Conservation (phyloP, 1,284 basidiomycete genomes). For the Termitomyces sp. region DNA sequence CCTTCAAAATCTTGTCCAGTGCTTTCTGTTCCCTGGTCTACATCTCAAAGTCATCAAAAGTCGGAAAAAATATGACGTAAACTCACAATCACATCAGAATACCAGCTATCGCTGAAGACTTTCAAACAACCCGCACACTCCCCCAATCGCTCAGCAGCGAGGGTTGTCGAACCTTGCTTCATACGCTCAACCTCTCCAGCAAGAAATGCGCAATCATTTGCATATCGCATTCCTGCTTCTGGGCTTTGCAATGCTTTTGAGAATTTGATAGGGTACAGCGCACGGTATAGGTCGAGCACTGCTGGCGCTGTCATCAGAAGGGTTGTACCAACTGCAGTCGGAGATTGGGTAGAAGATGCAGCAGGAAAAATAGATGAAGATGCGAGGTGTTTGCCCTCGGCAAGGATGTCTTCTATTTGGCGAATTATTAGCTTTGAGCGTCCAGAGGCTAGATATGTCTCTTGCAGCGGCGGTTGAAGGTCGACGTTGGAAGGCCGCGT, state of each 20-base stretch:
- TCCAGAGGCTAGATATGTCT: constrained; percentile 54
- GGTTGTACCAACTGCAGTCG: constrained; percentile 40
- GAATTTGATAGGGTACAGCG: constrained; percentile 74
- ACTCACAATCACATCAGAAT: constrained; percentile 61
- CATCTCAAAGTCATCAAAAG: constrained; percentile 9
- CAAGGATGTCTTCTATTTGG: constrained; percentile 53
- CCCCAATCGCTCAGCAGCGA: constrained; percentile 39
- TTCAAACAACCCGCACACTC: constrained; percentile 47
- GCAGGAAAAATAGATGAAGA: constrained; percentile 46
- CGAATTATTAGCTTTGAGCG: constrained; percentile 52
- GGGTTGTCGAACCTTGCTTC: constrained; percentile 23
- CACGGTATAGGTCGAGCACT: constrained; percentile 78
- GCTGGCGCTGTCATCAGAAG: constrained; percentile 61
- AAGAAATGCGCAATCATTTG: constrained; percentile 84
- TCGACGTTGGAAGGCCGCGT: constrained; percentile 14
- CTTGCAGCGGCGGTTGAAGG: constrained; percentile 28
- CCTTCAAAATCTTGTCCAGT: constrained; percentile 39
- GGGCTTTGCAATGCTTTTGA: constrained; percentile 49
- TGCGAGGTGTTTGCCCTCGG: constrained; percentile 54
- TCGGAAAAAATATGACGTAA: not conserved
- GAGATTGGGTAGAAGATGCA: constrained; percentile 24
- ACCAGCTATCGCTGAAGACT: constrained; percentile 60
- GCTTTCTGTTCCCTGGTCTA: constrained; percentile 34
- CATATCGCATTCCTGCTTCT: constrained; percentile 70
- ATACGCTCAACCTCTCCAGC: constrained; percentile 41